Conservation (phyloP, 768 basidiomycete species). For the Inosperma sp. region DNA sequence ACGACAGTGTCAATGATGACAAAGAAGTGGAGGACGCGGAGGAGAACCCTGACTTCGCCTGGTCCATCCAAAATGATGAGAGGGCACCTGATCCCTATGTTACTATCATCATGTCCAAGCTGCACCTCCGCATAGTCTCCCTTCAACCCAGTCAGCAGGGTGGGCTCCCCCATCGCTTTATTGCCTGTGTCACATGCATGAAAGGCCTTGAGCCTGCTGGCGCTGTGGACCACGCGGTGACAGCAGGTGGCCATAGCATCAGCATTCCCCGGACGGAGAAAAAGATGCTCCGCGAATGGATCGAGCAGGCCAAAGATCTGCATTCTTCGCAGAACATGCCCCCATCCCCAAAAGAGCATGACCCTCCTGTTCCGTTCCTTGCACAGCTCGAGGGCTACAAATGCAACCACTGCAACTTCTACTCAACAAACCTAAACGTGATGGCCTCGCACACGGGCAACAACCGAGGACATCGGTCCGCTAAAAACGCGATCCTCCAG, state of each 20-base stretch:
- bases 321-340: background rate
- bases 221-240: background rate
- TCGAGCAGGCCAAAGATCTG: background rate
- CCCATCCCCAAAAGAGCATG: background rate
- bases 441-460: background rate
- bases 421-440: background rate
- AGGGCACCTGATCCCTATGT: background rate
- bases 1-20: background rate
- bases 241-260: background rate
- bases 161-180: background rate
- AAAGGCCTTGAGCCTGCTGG: slow-evolving; percentile 1
- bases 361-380: background rate
- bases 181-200: background rate
- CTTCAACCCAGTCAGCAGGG: background rate
- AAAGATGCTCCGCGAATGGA: background rate
- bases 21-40: background rate
- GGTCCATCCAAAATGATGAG: background rate
- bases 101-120: background rate
- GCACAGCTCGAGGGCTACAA: background rate
- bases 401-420: background rate
- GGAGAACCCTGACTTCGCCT: background rate
- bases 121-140: background rate
- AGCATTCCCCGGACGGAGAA: background rate
- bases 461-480: background rate
- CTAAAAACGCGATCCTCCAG: background rate